Evolutionary conservation across 2,329 filamentous ascomycete genomes (phyloP).

Genomic region (Cercospora canescens): DNA sequence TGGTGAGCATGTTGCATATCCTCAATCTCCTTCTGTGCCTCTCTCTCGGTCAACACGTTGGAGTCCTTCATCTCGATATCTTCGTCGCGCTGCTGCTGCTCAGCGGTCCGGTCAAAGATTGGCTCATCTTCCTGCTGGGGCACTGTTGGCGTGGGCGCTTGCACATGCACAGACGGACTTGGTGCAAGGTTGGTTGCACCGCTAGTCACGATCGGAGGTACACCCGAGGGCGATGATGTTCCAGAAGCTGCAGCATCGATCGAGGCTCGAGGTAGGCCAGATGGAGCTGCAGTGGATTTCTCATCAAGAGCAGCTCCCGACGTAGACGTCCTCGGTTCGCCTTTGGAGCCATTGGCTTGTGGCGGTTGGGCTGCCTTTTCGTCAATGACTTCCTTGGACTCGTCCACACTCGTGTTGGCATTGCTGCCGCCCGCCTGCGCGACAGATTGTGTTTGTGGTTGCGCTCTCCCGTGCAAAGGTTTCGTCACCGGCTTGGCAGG

Average conservation of each 20-base stretch:
- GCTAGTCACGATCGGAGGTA: neutral
- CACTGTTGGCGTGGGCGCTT: conserved; percentile 48
- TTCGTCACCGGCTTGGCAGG: conserved; percentile 45
- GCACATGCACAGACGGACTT: conserved; percentile 40
- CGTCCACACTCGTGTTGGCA: conserved; percentile 45
- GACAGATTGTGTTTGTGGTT: conserved; percentile 50
- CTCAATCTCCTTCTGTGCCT: conserved; percentile 41
- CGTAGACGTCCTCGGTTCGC: conserved; percentile 12
- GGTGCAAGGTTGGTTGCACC: conserved; percentile 19
- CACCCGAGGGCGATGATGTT: neutral
- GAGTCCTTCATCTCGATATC: conserved; percentile 61
- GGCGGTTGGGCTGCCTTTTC: conserved; percentile 41
- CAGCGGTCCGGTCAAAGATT: conserved; percentile 52
- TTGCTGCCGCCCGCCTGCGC: conserved; percentile 44
- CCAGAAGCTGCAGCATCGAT: neutral
- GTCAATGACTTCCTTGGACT: conserved; percentile 47
- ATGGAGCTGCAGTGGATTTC: conserved; percentile 16
- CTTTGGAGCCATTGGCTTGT: conserved; percentile 18
- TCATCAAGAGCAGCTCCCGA: conserved; percentile 22
- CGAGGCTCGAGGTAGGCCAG: conserved; percentile 2
- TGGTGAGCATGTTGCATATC: conserved; percentile 20
- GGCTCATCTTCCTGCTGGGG: conserved; percentile 39
- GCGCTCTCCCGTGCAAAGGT: conserved; percentile 37
- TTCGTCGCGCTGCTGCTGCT: conserved; percentile 52
- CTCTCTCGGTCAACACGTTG: conserved; percentile 52